Conservation (phyloP, 2,329 filamentous ascomycete genomes). For the Alternaria sp. region DNA sequence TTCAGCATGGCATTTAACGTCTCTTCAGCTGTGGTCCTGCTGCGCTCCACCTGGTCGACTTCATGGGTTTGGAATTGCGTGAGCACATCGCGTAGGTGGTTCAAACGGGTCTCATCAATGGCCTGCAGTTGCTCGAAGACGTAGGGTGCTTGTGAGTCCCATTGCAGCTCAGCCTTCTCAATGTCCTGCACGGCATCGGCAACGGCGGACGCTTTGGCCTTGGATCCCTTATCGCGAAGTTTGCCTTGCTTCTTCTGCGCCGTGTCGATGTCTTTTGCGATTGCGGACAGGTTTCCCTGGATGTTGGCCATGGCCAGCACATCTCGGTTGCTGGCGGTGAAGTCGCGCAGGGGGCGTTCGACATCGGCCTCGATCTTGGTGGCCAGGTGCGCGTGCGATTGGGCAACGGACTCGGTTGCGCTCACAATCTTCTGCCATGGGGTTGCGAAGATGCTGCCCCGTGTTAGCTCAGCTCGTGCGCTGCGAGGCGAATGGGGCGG, state of each 20-base stretch:
- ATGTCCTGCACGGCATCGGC: slow-evolving; percentile 76
- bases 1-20: slow-evolving; percentile 85
- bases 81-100: slow-evolving; percentile 87
- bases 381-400: slow-evolving; percentile 82
- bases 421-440: slow-evolving; percentile 90
- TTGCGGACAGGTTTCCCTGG: slow-evolving; percentile 77
- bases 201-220: slow-evolving; percentile 78
- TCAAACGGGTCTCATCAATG: slow-evolving; percentile 86
- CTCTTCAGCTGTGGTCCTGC: slow-evolving; percentile 76
- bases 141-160: slow-evolving; percentile 93
- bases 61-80: slow-evolving; percentile 95
- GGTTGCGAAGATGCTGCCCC: slow-evolving; percentile 79
- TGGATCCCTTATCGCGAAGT: slow-evolving; percentile 78
- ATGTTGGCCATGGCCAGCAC: slow-evolving; percentile 83
- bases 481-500: background rate
- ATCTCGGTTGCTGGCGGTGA: slow-evolving; percentile 74
- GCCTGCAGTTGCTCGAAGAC: slow-evolving; percentile 93
- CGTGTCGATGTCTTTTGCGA: slow-evolving; percentile 85
- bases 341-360: slow-evolving; percentile 81
- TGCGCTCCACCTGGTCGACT: slow-evolving; percentile 82
- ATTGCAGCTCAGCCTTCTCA: slow-evolving; percentile 81
- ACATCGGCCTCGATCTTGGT: slow-evolving; percentile 87
- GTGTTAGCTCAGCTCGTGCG: slow-evolving; percentile 39
- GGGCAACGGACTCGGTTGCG: slow-evolving; percentile 80
- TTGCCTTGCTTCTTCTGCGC: slow-evolving; percentile 88